A percentile compares a stretch with the other conserved stretches of the same genome.
Conservation (phyloP, 1,139 yeast species). For the Yamadazyma sp. region DNA sequence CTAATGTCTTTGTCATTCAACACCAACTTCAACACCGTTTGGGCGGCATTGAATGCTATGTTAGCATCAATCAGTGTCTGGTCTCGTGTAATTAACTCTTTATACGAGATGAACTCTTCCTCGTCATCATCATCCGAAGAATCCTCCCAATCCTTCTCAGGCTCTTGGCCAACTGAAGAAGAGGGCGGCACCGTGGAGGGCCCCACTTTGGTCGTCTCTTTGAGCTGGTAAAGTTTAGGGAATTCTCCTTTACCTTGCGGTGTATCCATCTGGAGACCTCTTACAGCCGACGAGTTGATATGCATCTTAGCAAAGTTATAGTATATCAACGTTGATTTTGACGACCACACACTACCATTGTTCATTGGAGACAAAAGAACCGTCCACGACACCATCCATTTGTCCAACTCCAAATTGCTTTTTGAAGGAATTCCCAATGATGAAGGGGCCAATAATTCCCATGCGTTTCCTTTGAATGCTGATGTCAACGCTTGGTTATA, state of each 20-base stretch:
- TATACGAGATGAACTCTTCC: constrained; percentile 38
- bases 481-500: constrained; percentile 65
- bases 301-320: constrained; percentile 78
- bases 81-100: constrained; percentile 37
- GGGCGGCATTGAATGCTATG: constrained; percentile 64
- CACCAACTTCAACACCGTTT: constrained; percentile 59
- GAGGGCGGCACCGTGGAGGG: constrained; percentile 3
- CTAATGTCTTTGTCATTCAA: constrained; percentile 60
- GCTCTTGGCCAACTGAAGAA: constrained; percentile 11
- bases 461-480: constrained; percentile 60
- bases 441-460: constrained; percentile 62
- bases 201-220: constrained; percentile 1
- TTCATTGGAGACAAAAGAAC: constrained; percentile 62
- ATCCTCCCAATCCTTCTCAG: constrained; percentile 24
- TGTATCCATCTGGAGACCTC: constrained; percentile 42
- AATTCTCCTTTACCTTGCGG: constrained; percentile 26
- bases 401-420: constrained; percentile 65
- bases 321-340: constrained; percentile 67
- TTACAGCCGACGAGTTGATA: constrained; percentile 57
- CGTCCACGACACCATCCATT: constrained; percentile 84
- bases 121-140: constrained; percentile 26
- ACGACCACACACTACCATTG: constrained; percentile 66
- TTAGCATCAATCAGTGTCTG: constrained; percentile 38
- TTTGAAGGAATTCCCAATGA: constrained; percentile 68
- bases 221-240: constrained; percentile 37